These are phyloP conservation scores for Gracilaria domingensis DNA, from an alignment of 23 red algal species.

Conservation along the genomic window DNA sequence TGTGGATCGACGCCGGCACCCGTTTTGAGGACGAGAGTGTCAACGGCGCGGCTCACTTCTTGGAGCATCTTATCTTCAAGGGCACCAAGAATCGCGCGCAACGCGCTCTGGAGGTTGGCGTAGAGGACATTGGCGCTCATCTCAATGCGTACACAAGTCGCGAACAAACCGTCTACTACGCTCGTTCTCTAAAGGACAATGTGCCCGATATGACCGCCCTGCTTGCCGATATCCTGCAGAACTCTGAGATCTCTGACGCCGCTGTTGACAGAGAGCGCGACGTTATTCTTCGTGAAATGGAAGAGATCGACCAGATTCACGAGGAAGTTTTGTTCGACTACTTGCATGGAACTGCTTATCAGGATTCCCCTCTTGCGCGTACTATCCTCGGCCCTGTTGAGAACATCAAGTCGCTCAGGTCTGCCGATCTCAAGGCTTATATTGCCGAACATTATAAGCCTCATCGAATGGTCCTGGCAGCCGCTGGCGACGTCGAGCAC, in stretches of 20 bases:
- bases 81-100: constrained; percentile 89
- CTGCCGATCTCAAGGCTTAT: constrained; percentile 85
- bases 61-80: constrained; percentile 99
- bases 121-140: constrained; percentile 96
- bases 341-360: constrained; percentile 93
- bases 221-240: constrained; percentile 97
- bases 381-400: constrained; percentile 95
- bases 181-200: constrained; percentile 78
- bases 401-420: constrained; percentile 90
- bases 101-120: constrained; percentile 87
- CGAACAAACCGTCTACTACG: constrained; percentile 99
- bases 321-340: constrained; percentile 99
- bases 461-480: constrained; percentile 98
- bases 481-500: constrained; percentile 91
- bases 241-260: constrained; percentile 84
- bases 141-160: constrained; percentile 99
- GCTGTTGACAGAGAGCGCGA: constrained; percentile 95
- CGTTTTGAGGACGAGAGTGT: constrained; percentile 86
- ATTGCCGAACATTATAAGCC: constrained; percentile 93
- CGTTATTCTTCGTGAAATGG: constrained; percentile 96
- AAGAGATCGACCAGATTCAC: constrained; percentile 92
- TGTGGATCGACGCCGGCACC: constrained; percentile 97
- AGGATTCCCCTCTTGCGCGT: constrained; percentile 87
- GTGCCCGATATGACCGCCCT: constrained; percentile 84
- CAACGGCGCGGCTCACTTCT: constrained; percentile 99